Percentiles rank a stretch among this genome's conserved stretches.
Conservation (phyloP, 1,139 yeast genomes). For the Kodamaea suecica region DNA sequence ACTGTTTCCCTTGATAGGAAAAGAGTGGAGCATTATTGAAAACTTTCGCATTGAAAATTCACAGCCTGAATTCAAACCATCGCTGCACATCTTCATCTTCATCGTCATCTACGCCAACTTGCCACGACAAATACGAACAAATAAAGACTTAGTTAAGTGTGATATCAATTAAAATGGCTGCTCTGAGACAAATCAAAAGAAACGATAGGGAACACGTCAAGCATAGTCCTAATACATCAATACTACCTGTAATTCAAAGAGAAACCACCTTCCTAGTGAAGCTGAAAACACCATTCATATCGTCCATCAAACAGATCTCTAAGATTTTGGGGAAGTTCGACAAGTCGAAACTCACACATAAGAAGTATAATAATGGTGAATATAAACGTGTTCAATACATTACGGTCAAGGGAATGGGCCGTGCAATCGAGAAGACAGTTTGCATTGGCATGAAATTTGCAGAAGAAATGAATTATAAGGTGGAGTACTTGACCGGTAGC, state of each 20-base stretch:
- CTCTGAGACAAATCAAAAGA: background rate
- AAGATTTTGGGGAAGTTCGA: conserved; percentile 43
- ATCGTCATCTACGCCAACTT: too few species aligned
- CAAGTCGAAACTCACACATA: conserved; percentile 24
- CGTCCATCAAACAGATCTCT: conserved; percentile 57
- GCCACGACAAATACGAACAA: too few species aligned
- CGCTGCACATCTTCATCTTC: too few species aligned
- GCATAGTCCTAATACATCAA: conserved; percentile 42
- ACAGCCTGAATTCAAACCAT: too few species aligned
- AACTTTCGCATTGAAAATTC: too few species aligned
- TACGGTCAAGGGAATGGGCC: conserved; percentile 67
- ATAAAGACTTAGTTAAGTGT: too few species aligned
- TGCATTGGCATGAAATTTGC: conserved; percentile 53
- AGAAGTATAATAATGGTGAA: conserved; percentile 38
- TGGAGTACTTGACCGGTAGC: conserved; percentile 56
- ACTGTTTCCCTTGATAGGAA: too few species aligned
- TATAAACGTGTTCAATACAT: conserved; percentile 42
- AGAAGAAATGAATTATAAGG: conserved; percentile 39
- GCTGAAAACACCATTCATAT: conserved; percentile 56
- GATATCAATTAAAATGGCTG: background rate
- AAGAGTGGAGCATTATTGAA: too few species aligned
- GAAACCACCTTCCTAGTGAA: conserved; percentile 56
- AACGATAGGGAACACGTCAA: conserved; percentile 31
- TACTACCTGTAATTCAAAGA: conserved; percentile 30
- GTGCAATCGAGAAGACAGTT: conserved; percentile 53